Base-by-base conservation (phyloP, 2,329 filamentous ascomycete species). In the Exophiala sp. region DNA sequence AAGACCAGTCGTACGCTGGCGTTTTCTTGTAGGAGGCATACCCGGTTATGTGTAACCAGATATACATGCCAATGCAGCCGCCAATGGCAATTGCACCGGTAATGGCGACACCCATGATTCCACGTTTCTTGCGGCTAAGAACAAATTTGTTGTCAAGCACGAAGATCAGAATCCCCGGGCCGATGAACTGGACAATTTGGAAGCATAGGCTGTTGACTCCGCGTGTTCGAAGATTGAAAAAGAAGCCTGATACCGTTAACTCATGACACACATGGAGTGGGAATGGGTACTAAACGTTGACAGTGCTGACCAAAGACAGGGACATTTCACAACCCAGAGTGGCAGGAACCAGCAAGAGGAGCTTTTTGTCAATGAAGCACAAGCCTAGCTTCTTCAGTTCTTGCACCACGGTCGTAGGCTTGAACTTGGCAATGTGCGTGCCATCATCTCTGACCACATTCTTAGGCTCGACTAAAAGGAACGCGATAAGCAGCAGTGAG, bases 141-240 rank as follows among this genome's bases (percentile, higher is more conserved):
- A 59, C 55, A 33, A 66, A 55, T 5, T 62, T 55, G 32, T 52
- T 65, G 47, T 71, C 69, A 9, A 65, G 65, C 3, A 68, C 18
- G 43, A 63, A 69, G 1, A 66, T 65, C 14, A 63, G 41, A 5
- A 49, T 14, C 3, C 57, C 18, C 2, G 59, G 49, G 32, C 43
- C 42, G 8, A 53, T 53, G 21, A 61, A 56, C 59, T 52, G 50
- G 52, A 63, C 61, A 36, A 61, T 51, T 14, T 61, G 41, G 41
- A 59, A 61, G 18, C 57, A 24, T 11, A 63, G 34, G 34, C 60
- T 63, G 57, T 61, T 61, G 29, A 63, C 50, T 7, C 53, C 51
- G 5, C 60, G 49, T 9, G 60, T 63, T 35, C 60, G 52, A 32
- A 63, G 45, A 44, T 63, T 56, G 57, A 61, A 63, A 42, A 52